phyloP scores from a whole-genome alignment of 768 basidiomycete species.

The Pilatotrama ljubarskyi region DNA sequence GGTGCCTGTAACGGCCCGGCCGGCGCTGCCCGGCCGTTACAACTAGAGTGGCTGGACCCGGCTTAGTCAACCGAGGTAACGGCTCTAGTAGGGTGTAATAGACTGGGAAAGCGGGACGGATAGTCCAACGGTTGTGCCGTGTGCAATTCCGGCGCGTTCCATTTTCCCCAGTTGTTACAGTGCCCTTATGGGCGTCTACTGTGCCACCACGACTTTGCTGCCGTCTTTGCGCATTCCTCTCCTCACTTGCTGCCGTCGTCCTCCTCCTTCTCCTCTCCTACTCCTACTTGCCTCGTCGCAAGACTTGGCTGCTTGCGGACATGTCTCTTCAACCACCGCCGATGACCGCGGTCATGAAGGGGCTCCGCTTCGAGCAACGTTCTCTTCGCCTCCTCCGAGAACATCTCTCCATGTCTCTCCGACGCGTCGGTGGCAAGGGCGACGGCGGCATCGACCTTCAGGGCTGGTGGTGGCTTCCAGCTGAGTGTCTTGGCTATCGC shows the following conservation, averaged over 20 bases:
- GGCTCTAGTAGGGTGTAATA: no score
- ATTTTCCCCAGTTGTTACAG: no score
- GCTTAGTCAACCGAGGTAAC: no score
- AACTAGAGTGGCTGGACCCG: no score
- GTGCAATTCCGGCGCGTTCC: no score
- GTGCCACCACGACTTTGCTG: no score
- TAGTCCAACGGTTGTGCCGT: no score
- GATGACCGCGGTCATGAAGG: slow-evolving; percentile 60
- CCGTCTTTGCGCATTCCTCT: no score
- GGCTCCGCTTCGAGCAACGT: slow-evolving; percentile 73
- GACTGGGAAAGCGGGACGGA: no score
- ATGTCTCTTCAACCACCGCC: neutral
- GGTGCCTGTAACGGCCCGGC: no score
- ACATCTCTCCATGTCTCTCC: slow-evolving; percentile 77
- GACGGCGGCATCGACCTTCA: slow-evolving; percentile 88
- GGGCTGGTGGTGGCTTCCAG: slow-evolving; percentile 93
- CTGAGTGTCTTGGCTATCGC: neutral
- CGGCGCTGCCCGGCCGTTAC: no score
- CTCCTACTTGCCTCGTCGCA: neutral
- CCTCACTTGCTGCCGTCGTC: neutral
- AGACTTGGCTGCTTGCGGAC: neutral
- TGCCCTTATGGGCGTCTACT: no score
- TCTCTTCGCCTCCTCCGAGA: slow-evolving; percentile 60
- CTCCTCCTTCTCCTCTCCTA: neutral
- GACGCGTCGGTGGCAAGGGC: slow-evolving; percentile 78